A percentile compares a stretch with the other conserved stretches of the same genome.
Conservation (phyloP, 1,139 yeast genomes). For the Entelexis sorbosivorans region DNA sequence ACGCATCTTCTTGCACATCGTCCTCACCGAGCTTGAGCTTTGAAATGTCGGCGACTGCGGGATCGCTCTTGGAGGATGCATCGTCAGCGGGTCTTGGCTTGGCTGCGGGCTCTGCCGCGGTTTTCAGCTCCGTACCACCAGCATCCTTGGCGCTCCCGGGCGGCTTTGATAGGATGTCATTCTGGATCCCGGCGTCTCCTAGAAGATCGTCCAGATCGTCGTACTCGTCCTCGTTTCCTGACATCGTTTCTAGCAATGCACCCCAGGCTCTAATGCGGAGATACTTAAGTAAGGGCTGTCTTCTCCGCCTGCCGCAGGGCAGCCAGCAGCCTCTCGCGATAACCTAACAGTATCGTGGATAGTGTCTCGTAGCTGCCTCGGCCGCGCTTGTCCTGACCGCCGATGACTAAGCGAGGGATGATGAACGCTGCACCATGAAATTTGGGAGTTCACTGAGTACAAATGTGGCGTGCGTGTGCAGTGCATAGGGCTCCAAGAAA, state of each 20-base stretch:
- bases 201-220: conserved; percentile 36
- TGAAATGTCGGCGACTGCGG: conserved; percentile 11
- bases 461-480: background rate
- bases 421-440: background rate
- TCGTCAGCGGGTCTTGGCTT: background rate
- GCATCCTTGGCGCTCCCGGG: conserved; percentile 3
- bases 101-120: background rate
- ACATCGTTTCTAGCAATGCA: background rate
- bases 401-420: background rate
- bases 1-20: conserved; percentile 23
- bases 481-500: background rate
- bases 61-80: background rate
- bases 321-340: background rate
- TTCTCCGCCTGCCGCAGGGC: background rate
- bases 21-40: background rate
- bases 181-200: conserved; percentile 49
- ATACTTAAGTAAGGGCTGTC: background rate
- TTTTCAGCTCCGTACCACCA: background rate
- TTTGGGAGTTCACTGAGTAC: background rate
- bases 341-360: background rate
- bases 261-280: background rate
- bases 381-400: background rate
- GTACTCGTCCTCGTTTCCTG: conserved; percentile 27
- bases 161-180: conserved; percentile 45
- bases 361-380: background rate